Base-by-base conservation (phyloP, 1,284 basidiomycete genomes). In the Peniophora sp. region DNA sequence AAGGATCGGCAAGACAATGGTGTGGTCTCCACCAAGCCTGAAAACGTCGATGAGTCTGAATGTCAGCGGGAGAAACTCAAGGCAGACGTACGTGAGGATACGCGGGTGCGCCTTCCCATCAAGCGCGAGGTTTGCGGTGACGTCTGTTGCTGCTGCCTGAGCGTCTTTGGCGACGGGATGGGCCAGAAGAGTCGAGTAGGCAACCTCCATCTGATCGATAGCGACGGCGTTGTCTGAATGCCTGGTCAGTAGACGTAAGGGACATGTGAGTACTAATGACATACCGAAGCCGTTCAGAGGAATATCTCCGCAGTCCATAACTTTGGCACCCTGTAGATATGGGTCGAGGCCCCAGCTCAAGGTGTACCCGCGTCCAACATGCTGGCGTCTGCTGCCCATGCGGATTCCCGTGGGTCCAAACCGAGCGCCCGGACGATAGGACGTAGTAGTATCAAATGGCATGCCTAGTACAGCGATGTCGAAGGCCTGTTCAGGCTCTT, bases 401-500 rank as follows among this genome's bases (percentile, higher is more conserved):
- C 88, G 81, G 58, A 92, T 92, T 5, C 84, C 88, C 59, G 77
- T 79, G 2, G 88, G 89, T 10, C 89, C 89, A 68, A 92, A 92
- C 2, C 89, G 78, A 23, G 88, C 88, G 52, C 85, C 86, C 48
- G 85, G 77, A 52, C 88, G 70, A 59, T 86, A 89, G 1, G 74
- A 74, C 15, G 84, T 82, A 1, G 72, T 77, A 3, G 87, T 90
- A 59, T 92, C 89, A 60, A 92, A 90, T 0, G 88, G 89, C 70
- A 90, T 81, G 5, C 89, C 90, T 8, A 92, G 66, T 41, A 92
- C 64, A 1, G 86, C 88, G 51, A 91, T 79, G 62, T 90, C 87
- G 60, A 87, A 88, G 3, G 63, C 52, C 3, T 60, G 62, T 11
- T 62, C 62, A 52, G 74, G 72, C 52, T 85, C 74, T 55, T 88